phyloP scores from a whole-genome alignment of 495 filamentous ascomycete genomes.

The Thermochaetoides thermophila region DNA sequence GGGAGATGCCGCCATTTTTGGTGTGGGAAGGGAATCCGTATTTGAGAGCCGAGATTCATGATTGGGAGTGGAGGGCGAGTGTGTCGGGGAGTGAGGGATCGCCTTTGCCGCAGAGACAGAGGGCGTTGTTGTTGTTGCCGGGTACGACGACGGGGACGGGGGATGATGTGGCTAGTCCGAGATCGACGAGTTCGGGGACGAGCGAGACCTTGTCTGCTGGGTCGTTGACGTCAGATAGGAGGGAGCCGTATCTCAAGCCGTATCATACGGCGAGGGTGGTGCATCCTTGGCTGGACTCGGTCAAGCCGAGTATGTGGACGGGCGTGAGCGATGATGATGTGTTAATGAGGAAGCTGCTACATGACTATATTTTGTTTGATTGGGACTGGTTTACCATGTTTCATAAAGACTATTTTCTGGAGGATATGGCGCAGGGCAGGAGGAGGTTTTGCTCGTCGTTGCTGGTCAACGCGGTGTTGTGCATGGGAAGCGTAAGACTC shows the following conservation, averaged over 20 bases:
- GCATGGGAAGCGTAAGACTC: slow-evolving; percentile 24
- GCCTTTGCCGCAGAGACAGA: not conserved
- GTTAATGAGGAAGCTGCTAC: slow-evolving; percentile 20
- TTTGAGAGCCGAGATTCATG: slow-evolving; percentile 25
- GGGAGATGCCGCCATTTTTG: slow-evolving; percentile 24
- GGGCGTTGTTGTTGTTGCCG: no score
- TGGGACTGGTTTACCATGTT: slow-evolving; percentile 22
- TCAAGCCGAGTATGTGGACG: slow-evolving; percentile 24
- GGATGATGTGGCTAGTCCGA: no score
- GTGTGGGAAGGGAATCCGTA: slow-evolving; percentile 19
- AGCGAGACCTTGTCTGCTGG: slow-evolving; percentile 6
- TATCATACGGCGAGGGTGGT: slow-evolving; percentile 20
- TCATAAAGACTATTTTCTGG: slow-evolving; percentile 23
- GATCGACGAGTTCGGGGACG: no score
- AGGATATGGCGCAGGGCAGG: slow-evolving; percentile 19
- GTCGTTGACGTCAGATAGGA: no score
- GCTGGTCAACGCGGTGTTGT: slow-evolving; percentile 23
- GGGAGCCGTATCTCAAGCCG: slow-evolving; percentile 21
- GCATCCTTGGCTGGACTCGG: slow-evolving; percentile 16
- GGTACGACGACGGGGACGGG: not conserved
- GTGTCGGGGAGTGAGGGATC: not conserved
- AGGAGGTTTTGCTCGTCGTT: slow-evolving; percentile 23
- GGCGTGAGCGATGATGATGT: slow-evolving; percentile 18
- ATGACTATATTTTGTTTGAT: slow-evolving; percentile 24
- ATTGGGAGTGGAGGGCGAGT: slow-evolving; percentile 2